These are phyloP conservation scores for Aristolochia contorta DNA, from an alignment of 164 flowering plant species.

Conservation along the genomic window DNA sequence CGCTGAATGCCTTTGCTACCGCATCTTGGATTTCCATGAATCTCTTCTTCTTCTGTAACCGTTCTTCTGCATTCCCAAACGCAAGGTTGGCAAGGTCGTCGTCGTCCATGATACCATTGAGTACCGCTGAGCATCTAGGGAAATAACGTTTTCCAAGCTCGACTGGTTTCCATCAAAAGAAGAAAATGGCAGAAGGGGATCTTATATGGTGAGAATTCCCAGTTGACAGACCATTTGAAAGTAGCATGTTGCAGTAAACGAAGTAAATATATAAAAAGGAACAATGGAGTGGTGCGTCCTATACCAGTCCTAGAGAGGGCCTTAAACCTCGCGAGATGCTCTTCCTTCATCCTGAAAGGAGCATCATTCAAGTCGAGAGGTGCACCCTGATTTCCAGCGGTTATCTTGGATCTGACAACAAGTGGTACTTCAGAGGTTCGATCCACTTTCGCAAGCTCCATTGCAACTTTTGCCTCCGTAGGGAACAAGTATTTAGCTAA, in stretches of 20 bases:
- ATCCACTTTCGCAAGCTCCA: constrained; percentile 81
- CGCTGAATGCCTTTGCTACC: constrained; percentile 47
- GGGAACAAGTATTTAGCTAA: constrained; percentile 75
- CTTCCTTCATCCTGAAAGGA: constrained; percentile 67
- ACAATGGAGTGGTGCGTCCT: neutral
- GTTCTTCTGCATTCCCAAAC: constrained; percentile 34
- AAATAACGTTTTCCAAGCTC: constrained; percentile 78
- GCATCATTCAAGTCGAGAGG: constrained; percentile 65
- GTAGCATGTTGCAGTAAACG: too few relatives aligned
- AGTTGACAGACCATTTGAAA: too few relatives aligned
- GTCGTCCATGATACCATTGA: constrained; percentile 65
- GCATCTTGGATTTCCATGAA: constrained; percentile 58
- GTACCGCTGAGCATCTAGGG: constrained; percentile 74
- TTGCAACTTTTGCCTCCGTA: constrained; percentile 74
- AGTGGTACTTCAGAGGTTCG: constrained; percentile 51
- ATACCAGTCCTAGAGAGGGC: constrained; percentile 84
- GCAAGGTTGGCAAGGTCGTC: constrained; percentile 47
- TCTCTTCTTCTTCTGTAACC: constrained; percentile 37
- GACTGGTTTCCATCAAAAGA: constrained; percentile 38
- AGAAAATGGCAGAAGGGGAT: neutral
- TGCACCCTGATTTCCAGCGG: constrained; percentile 27
- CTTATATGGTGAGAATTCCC: too few relatives aligned
- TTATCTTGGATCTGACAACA: constrained; percentile 13
- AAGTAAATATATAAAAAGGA: neutral
- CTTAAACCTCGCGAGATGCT: constrained; percentile 50